Evolutionary conservation across 2,329 filamentous ascomycete genomes (phyloP), one percentile per base, ranked within the genome.

Genomic region (Alternaria viburni): DNA sequence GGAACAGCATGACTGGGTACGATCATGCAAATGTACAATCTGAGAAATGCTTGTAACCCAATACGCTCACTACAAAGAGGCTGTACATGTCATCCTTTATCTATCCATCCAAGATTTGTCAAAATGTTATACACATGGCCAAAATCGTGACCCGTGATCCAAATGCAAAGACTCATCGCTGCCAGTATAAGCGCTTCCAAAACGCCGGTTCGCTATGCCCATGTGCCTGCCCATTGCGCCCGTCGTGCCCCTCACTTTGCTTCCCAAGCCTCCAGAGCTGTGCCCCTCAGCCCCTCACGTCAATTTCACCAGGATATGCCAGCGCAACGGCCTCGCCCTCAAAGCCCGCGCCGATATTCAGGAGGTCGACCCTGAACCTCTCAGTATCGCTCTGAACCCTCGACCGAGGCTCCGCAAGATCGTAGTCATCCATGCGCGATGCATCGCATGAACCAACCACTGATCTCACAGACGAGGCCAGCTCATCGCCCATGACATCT

Each of bases 271-370:
- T 59, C 32, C 19, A 41, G 36, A 2, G 36, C 36, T 44, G 13
- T 43, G 26, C 32, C 25, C 28, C 41, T 66, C 46, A 66, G 15
- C 51, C 63, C 43, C 63, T 17, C 12, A 66, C 19, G 32, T 68
- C 65, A 3, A 68, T 46, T 30, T 68, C 64, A 5, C 19, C 9
- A 6, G 52, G 47, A 25, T 66, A 66, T 26, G 28, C 28, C 17
- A 32, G 30, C 28, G 11, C 49, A 12, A 30, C 11, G 19, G 32
- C 55, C 47, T 57, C 61, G 15, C 15, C 56, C 6, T 61, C 56
- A 13, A 66, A 62, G 8, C 32, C 32, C 36, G 51, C 50, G 21
- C 66, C 64, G 4, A 62, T 26, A 19, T 41, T 30, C 26, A 59
- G 15, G 5, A 67, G 17, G 17, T 69, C 66, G 11, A 45, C 47